Evolutionary conservation across 306 rosid species (phyloP), one percentile per base, ranked within the genome.

Genomic region (Pterocarpus macrocarpus): DNA sequence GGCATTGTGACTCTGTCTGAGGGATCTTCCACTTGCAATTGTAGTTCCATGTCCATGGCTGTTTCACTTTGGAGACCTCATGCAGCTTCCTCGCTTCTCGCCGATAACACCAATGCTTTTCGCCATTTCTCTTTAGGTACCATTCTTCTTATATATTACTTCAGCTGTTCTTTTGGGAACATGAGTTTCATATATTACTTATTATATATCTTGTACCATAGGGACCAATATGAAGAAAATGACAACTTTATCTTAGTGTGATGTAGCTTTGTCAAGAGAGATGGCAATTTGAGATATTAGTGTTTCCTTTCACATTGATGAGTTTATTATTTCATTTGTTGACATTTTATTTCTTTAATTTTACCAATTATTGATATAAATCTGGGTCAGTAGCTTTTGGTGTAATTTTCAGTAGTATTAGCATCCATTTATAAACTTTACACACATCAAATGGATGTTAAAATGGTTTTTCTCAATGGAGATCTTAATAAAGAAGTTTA

Each of bases 71-170:
- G 50, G 56, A 81, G 81, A 75, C n/a, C 38, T 67, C 85, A 81
- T 47, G 6, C 63, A 3, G 16, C 70, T 28, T 53, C 80, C 3
- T 81, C 74, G 7, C 39, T 45, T 67, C 35, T 75, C 47, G 8
- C 47, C 47, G 4, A 43, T 43, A 7, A 73, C 35, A 36, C 47
- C 71, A 81, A 81, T 75, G 32, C 81, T 35, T 4, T 81, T 45
- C 76, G 85, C 1, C 32, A 56, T 57, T 43, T 74, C 34, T 81
- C 85, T 35, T 66, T 80, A 4, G 85, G 85, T 81, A 81, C 39
- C 8, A 43, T 5, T 73, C 35, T 22, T 61, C 30, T 32, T 32
- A 3, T n/a, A 11, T 17, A 6, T 55, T 47, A 39, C 7, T 17
- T 71, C 45, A 36, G 11, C 32, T 22, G 28, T 22, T 22, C 28